Evolutionary conservation across 2,329 filamentous ascomycete genomes (phyloP).

Genomic region (Coniella lustricola): DNA sequence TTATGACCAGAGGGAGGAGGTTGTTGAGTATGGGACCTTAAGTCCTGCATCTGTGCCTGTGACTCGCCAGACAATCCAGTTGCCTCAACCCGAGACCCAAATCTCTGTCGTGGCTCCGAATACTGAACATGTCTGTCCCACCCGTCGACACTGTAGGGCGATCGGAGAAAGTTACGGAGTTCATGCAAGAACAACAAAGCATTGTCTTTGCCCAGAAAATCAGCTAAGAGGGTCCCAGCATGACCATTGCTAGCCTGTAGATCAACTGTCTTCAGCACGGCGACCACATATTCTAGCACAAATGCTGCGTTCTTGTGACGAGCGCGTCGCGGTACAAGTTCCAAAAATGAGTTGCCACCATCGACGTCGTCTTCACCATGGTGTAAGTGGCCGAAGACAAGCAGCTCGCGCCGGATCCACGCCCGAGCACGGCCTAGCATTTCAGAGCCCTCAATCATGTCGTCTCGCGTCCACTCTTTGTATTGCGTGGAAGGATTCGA

Average conservation of each 20-base stretch:
- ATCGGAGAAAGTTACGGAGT: constrained; percentile 72
- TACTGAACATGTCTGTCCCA: constrained; percentile 85
- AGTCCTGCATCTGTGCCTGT: constrained; percentile 5
- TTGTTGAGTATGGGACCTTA: constrained; percentile 2
- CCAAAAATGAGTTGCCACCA: constrained; percentile 17
- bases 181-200: constrained; percentile 78
- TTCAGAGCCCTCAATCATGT: constrained; percentile 57
- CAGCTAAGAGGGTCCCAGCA: constrained; percentile 70
- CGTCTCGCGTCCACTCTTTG: constrained; percentile 60
- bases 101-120: constrained; percentile 7
- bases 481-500: constrained; percentile 73
- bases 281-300: constrained; percentile 76
- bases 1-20: no score
- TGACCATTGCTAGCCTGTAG: constrained; percentile 71
- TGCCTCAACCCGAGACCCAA: neutral
- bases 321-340: constrained; percentile 5
- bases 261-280: constrained; percentile 76
- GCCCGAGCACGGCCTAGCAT: constrained; percentile 70
- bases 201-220: constrained; percentile 70
- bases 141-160: constrained; percentile 63
- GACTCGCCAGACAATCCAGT: neutral
- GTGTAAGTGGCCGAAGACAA: constrained; percentile 68
- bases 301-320: constrained; percentile 66
- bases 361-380: constrained; percentile 23
- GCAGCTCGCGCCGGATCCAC: constrained; percentile 78